Evolutionary conservation across 331 rosid genomes (phyloP).

Genomic region (Acacia pycnantha): DNA sequence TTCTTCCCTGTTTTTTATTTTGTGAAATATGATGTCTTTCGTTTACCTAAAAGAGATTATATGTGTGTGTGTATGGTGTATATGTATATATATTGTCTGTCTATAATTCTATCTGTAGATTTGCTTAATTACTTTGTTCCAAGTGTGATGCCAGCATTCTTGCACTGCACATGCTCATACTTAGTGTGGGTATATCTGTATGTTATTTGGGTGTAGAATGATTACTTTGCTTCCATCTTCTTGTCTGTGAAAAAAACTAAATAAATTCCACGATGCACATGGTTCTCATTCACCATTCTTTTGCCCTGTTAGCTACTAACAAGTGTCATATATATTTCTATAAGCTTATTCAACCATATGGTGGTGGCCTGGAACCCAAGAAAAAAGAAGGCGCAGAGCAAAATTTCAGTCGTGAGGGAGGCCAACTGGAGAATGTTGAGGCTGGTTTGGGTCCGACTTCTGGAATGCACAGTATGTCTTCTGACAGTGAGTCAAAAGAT

Average conservation of each 20-base stretch:
- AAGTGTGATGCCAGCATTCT: not conserved
- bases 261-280: not conserved
- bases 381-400: slow-evolving; percentile 44
- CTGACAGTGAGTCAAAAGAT: slow-evolving; percentile 72
- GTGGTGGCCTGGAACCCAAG: slow-evolving; percentile 47
- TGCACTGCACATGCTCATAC: not conserved
- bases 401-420: slow-evolving; percentile 44
- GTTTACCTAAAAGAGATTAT: not conserved
- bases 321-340: slow-evolving; percentile 23
- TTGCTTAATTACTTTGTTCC: not conserved
- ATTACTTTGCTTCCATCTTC: not conserved
- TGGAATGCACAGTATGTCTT: slow-evolving; percentile 47
- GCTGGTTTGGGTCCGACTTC: slow-evolving; percentile 47
- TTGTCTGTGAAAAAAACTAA: not conserved
- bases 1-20: not conserved
- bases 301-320: slow-evolving; percentile 5
- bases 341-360: slow-evolving; percentile 83
- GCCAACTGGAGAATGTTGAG: slow-evolving; percentile 48
- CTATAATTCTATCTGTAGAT: slow-evolving; percentile 5
- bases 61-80: no score
- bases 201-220: not conserved
- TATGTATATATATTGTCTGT: not conserved
- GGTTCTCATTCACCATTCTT: not conserved
- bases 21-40: not conserved
- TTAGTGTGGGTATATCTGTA: not conserved